phyloP scores from a whole-genome alignment of 1,284 basidiomycete genomes.

The Stereum hirsutum region DNA sequence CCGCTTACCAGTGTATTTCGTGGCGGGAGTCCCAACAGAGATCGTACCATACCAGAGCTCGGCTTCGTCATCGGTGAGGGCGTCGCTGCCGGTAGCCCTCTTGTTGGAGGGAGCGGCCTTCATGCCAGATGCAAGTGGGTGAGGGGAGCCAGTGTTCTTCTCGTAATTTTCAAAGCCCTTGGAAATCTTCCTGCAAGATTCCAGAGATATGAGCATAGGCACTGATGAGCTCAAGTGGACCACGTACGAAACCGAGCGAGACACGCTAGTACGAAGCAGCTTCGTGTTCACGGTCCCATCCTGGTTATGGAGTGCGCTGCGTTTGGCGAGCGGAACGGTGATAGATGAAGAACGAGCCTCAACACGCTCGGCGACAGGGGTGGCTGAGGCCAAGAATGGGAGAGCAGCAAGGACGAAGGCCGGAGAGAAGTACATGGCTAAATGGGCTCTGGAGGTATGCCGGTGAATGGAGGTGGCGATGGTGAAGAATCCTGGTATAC shows the following conservation, averaged over 20 bases:
- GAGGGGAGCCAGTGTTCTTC: constrained; percentile 7
- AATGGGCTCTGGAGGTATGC: too few species aligned
- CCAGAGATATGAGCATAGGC: too few species aligned
- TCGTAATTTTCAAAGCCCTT: constrained; percentile 5
- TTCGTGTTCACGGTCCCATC: constrained; percentile 1
- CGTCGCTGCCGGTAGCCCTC: constrained; percentile 8
- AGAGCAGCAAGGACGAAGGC: constrained; percentile 11
- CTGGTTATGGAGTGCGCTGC: not conserved
- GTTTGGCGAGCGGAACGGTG: constrained; percentile 7
- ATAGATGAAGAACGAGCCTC: not conserved
- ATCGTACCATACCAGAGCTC: constrained; percentile 19
- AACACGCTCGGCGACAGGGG: constrained; percentile 5
- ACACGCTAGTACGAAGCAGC: not conserved
- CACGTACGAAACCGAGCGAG: constrained; percentile 3
- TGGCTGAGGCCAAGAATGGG: constrained; percentile 8
- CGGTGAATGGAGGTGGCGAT: too few species aligned
- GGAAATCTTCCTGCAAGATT: constrained; percentile 4
- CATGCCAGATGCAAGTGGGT: constrained; percentile 2
- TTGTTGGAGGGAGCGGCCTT: too few species aligned
- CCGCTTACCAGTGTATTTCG: constrained; percentile 13
- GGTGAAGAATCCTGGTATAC: too few species aligned
- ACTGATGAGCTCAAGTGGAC: not conserved
- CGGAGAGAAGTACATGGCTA: constrained; percentile 13
- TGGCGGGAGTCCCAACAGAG: constrained; percentile 18
- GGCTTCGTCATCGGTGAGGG: constrained; percentile 11